Evolutionary conservation across 2,329 filamentous ascomycete genomes (phyloP).

Genomic region (Colletotrichum tropicicola): DNA sequence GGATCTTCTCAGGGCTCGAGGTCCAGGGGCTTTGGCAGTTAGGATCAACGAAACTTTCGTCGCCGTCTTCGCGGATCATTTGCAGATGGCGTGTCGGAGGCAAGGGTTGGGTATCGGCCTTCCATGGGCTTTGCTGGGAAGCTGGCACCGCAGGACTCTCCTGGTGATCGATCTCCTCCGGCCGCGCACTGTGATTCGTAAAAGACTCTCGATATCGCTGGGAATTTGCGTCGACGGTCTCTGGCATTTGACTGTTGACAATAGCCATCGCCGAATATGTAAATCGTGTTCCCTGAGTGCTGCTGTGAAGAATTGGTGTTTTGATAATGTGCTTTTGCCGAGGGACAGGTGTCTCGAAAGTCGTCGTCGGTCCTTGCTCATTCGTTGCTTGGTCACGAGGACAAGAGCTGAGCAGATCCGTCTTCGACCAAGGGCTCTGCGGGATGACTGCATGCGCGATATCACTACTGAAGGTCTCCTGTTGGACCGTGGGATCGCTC

Average conservation of each 20-base stretch:
- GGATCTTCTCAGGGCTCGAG: conserved; percentile 26
- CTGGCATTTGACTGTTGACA: background rate
- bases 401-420: background rate
- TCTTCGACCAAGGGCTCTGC: conserved; percentile 25
- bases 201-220: no score
- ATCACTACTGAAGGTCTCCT: background rate
- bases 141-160: conserved; percentile 3
- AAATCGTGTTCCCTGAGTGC: background rate
- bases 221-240: background rate
- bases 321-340: background rate
- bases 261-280: background rate
- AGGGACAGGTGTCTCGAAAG: background rate
- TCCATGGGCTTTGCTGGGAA: conserved; percentile 26
- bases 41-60: background rate
- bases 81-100: background rate
- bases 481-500: background rate
- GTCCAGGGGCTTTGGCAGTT: conserved; percentile 32
- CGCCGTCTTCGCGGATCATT: background rate
- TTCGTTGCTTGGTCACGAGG: background rate
- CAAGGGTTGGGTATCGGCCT: background rate
- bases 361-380: background rate
- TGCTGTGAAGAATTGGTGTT: background rate
- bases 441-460: background rate
- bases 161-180: background rate
- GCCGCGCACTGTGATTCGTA: no score